Evolutionary conservation across 495 filamentous ascomycete species (phyloP).

Genomic region (Penicillium paxilli): DNA sequence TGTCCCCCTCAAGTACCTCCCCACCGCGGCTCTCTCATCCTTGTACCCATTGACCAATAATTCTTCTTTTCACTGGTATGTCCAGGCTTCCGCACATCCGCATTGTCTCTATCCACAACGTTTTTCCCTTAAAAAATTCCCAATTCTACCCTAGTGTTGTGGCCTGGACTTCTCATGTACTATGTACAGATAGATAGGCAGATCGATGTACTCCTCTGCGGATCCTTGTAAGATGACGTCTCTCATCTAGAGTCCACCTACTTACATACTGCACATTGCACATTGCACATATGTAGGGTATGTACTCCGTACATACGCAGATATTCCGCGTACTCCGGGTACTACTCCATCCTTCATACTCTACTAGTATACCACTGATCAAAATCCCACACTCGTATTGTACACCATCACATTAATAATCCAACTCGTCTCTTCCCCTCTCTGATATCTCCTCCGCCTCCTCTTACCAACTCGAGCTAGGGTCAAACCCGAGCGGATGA

Average conservation of each 20-base stretch:
- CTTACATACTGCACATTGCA: too few relatives aligned
- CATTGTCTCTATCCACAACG: neutral
- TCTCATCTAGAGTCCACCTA: too few relatives aligned
- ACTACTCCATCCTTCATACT: too few relatives aligned
- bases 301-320: neutral
- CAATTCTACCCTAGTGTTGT: neutral
- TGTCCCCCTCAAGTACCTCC: neutral
- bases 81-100: conserved; percentile 17
- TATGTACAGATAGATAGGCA: too few relatives aligned
- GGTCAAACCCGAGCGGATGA: neutral
- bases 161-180: neutral
- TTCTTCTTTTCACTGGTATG: conserved; percentile 1
- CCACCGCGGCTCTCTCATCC: neutral
- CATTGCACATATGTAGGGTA: neutral
- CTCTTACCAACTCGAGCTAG: neutral
- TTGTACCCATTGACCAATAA: conserved; percentile 19
- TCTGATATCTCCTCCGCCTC: too few relatives aligned
- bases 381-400: neutral
- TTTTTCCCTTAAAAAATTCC: neutral
- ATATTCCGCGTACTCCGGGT: too few relatives aligned
- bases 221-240: neutral
- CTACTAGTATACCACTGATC: too few relatives aligned
- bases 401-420: neutral
- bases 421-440: neutral
- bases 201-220: neutral